Evolutionary conservation across 345 rosid species (phyloP), one percentile per base, ranked within the genome.

Genomic region (Cardiospermum halicacabum): DNA sequence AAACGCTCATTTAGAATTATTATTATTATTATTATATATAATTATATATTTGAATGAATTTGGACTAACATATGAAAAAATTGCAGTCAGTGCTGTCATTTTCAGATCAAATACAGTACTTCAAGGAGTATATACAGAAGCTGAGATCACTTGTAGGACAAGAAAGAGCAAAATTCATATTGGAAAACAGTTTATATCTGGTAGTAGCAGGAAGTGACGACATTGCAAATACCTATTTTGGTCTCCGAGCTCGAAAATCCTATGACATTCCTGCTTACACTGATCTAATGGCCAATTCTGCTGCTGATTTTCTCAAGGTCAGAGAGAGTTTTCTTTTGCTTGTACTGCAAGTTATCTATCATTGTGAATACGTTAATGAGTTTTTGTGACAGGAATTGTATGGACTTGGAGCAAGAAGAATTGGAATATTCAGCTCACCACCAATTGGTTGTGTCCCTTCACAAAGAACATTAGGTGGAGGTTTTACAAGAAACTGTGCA

Each of bases 171-270:
- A 58, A 48, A 28, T 72, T 67, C 62, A 77, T 82, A 43, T 6
- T 85, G 53, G 74, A 72, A 51, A 82, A 77, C 9, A 76, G 82
- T 62, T 1, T 85, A 48, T 66, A 68, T 71, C 13, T 82, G 1
- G 60, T 79, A 39, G 81, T 81, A 9, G 71, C 80, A 13, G 85
- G 92, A 40, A 85, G 83, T 58, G 74, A 85, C 28, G 96, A 88
- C 74, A 74, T 88, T n/a, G 89, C 84, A 30, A 77, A 77, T 69
- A 82, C 78, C 7, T 88, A 84, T 56, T 85, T 69, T 28, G 19
- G 5, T 1, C 57, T 74, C 39, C 81, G 56, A 16, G 54, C 64
- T n/a, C 71, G 86, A 58, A 63, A 71, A 67, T 40, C 63, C 15
- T 84, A 79, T 60, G 77, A 76, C 60, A 55, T 82, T 36, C 63